Evolutionary conservation across 129 eudicot species (phyloP).

Genomic region (Flaveria trinervia): DNA sequence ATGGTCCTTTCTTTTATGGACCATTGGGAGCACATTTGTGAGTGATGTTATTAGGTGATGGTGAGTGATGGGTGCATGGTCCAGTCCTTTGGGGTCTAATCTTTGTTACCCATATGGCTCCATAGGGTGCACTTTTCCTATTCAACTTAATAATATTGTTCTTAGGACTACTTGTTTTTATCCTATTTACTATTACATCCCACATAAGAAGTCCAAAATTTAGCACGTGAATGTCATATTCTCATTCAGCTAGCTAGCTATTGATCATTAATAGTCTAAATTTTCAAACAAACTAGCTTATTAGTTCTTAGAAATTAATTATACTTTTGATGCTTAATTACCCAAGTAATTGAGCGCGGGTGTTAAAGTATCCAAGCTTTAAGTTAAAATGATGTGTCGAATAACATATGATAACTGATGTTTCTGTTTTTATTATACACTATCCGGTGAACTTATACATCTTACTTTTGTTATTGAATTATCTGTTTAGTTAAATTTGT

Average conservation of each 20-base stretch:
- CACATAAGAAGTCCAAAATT: slow-evolving; percentile 13
- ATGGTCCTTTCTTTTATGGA: slow-evolving; percentile 33
- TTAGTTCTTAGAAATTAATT: too few species aligned
- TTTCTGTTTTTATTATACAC: too few species aligned
- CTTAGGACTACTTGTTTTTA: slow-evolving; percentile 1
- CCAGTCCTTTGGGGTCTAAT: slow-evolving; percentile 27
- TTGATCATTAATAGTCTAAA: too few species aligned
- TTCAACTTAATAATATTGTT: slow-evolving; percentile 20
- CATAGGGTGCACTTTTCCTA: slow-evolving; percentile 1
- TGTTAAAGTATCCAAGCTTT: too few species aligned
- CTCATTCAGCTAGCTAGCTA: background rate
- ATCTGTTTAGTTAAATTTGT: background rate
- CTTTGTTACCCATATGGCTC: slow-evolving; percentile 20
- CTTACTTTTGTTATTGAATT: background rate
- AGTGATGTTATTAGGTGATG: slow-evolving; percentile 24
- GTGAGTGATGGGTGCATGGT: slow-evolving; percentile 34
- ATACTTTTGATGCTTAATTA: background rate
- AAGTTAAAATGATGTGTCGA: background rate
- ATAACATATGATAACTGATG: background rate
- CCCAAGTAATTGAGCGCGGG: background rate
- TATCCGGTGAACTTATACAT: background rate
- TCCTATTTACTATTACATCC: background rate
- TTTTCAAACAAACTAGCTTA: too few species aligned
- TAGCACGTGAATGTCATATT: slow-evolving; percentile 20
- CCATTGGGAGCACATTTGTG: slow-evolving; percentile 32